Evolutionary conservation across 345 rosid genomes (phyloP).

Genomic region (Pugionium cornutum): DNA sequence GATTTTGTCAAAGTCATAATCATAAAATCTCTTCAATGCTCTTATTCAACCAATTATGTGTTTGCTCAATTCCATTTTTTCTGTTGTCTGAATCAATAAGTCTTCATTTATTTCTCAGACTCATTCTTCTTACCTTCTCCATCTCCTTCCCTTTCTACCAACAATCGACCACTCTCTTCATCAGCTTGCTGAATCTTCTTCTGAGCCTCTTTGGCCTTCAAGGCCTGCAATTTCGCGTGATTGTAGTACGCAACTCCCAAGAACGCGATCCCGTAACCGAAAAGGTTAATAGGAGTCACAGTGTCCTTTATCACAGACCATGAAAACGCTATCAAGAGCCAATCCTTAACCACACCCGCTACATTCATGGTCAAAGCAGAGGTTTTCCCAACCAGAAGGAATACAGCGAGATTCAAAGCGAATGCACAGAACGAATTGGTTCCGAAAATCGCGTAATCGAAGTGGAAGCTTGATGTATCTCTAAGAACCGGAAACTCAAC

Average conservation of each 20-base stretch:
- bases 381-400: constrained; percentile 91
- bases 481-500: constrained; percentile 76
- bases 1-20: constrained; percentile 10
- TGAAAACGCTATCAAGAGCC: constrained; percentile 80
- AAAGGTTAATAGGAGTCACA: constrained; percentile 79
- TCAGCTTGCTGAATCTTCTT: constrained; percentile 75
- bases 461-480: constrained; percentile 80
- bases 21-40: constrained; percentile 20
- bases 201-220: constrained; percentile 87
- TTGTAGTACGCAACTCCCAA: constrained; percentile 91
- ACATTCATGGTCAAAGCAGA: constrained; percentile 98
- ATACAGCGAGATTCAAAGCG: constrained; percentile 89
- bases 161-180: constrained; percentile 73
- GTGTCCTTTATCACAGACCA: constrained; percentile 56
- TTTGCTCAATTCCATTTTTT: constrained; percentile 15
- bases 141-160: constrained; percentile 74
- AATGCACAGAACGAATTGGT: constrained; percentile 89
- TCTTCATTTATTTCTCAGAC: constrained; percentile 41
- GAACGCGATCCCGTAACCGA: constrained; percentile 86
- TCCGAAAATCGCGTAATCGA: constrained; percentile 86
- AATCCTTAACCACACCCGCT: constrained; percentile 98
- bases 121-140: constrained; percentile 65
- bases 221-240: constrained; percentile 79
- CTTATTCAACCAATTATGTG: constrained; percentile 15
- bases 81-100: background rate